Evolutionary conservation across 192 early-diverging fungal species (phyloP).

Genomic region (Paraglomus occultum): DNA sequence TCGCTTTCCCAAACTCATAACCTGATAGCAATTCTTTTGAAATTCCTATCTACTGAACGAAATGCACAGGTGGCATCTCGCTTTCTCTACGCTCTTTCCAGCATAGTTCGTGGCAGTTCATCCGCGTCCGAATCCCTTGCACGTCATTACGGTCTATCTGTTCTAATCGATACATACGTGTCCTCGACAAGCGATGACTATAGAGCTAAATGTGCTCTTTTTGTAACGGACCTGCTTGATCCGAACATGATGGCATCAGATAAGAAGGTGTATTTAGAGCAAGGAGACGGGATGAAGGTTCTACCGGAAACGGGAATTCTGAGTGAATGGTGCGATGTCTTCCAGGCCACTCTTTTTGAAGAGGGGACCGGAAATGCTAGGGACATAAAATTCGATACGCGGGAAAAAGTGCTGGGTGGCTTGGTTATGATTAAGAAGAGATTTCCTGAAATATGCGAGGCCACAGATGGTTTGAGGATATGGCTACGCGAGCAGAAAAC

Average conservation of each 20-base stretch:
- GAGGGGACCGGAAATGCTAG: not conserved
- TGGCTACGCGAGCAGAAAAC: conserved; percentile 10
- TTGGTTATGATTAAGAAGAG: conserved; percentile 23
- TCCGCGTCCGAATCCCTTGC: not conserved
- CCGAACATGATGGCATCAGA: conserved; percentile 6
- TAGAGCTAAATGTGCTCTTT: conserved; percentile 23
- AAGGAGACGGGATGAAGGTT: not conserved
- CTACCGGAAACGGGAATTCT: not conserved
- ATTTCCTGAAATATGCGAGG: conserved; percentile 2
- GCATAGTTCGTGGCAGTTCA: conserved; percentile 20
- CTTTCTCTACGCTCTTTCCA: conserved; percentile 26
- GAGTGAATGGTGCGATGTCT: conserved; percentile 3
- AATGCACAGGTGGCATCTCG: conserved; percentile 11
- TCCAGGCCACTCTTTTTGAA: conserved; percentile 15
- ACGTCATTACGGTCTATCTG: conserved; percentile 11
- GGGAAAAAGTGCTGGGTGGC: conserved; percentile 18
- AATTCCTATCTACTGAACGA: not conserved
- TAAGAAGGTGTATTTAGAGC: not conserved
- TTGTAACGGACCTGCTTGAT: conserved; percentile 22
- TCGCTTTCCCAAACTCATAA: not conserved
- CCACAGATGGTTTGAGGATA: not conserved
- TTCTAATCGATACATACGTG: not conserved
- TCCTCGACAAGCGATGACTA: not conserved
- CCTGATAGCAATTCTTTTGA: not conserved
- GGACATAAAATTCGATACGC: conserved; percentile 4